These are phyloP conservation scores for Salvia rosmarinus DNA, from an alignment of 257 asterid genomes.

Conservation along the genomic window DNA sequence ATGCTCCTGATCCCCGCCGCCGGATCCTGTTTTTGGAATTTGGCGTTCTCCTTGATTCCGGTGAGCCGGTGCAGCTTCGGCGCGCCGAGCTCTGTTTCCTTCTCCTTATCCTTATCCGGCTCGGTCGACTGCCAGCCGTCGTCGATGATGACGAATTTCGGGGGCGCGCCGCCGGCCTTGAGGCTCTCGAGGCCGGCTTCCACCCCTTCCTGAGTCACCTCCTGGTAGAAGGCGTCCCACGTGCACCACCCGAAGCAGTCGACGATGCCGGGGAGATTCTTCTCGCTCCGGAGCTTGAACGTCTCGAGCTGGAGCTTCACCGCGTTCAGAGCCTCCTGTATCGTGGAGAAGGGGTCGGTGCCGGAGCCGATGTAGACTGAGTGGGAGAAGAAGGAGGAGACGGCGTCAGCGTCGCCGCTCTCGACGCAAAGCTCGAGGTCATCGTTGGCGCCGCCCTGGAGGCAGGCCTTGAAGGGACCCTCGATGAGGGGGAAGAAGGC, in stretches of 20 bases:
- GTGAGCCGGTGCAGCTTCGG: slow-evolving; percentile 58
- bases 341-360: slow-evolving; percentile 59
- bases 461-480: slow-evolving; percentile 73
- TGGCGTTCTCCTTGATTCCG: slow-evolving; percentile 67
- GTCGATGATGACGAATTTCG: slow-evolving; percentile 78
- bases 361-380: slow-evolving; percentile 69
- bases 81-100: slow-evolving; percentile 39
- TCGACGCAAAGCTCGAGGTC: slow-evolving; percentile 72
- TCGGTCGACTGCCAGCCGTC: slow-evolving; percentile 90
- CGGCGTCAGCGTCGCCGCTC: slow-evolving; percentile 60
- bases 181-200: slow-evolving; percentile 74
- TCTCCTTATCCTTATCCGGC: slow-evolving; percentile 6
- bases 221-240: slow-evolving; percentile 90
- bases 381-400: slow-evolving; percentile 49
- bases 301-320: slow-evolving; percentile 64
- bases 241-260: slow-evolving; percentile 94
- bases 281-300: slow-evolving; percentile 62
- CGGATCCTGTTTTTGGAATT: slow-evolving; percentile 64
- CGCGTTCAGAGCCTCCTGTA: slow-evolving; percentile 60
- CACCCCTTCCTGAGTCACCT: slow-evolving; percentile 80
- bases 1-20: slow-evolving; percentile 59
- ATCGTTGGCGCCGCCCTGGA: slow-evolving; percentile 65
- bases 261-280: slow-evolving; percentile 68
- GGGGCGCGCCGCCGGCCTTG: slow-evolving; percentile 66
- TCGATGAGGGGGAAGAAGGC: slow-evolving; percentile 76